Evolutionary conservation across 1,284 basidiomycete species (phyloP), one percentile per base, ranked within the genome.

Genomic region (Tylopilus orsonianus): DNA sequence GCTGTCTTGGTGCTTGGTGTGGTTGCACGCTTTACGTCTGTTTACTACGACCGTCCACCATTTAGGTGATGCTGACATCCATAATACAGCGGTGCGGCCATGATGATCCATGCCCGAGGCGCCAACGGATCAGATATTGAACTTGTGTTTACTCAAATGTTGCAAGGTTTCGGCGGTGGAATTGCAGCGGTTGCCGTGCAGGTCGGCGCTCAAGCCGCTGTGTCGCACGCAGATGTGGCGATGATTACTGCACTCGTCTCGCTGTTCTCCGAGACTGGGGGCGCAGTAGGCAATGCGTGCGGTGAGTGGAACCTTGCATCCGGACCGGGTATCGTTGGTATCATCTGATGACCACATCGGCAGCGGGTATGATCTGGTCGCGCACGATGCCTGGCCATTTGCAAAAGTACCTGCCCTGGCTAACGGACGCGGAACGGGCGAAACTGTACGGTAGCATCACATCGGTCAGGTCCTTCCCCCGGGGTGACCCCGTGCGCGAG

Each of bases 191-290:
- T 85, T 40, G 71, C 83, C 8, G 73, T 79, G 5, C 87, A 88
- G 65, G 85, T 92, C 48, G 84, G 81, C 32, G 84, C 89, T 0
- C 92, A 94, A 66, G 89, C 87, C 3, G 75, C 81, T 8, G 90
- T 92, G 2, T 73, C 82, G 1, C 90, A 90, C 61, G 66, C 71
- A 22, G 89, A 93, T 57, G 83, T 93, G 18, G 91, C 89, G 0
- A 83, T 86, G 55, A 86, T 87, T 44, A 93, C 87, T 5, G 91
- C 92, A 0, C 74, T 93, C 53, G 81, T 93, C 14, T 73, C 93
- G 27, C 76, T 94, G 32, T 77, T 89, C 58, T 85, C 87, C 10
- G 89, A 93, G 65, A 83, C 90, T 52, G 90, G 89, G 38, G 83
- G 83, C n/a, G 80, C 80, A 1, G 75, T 88, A n/a, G 87, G 89